These are phyloP conservation scores for Stereum hirsutum DNA, from an alignment of 1,284 basidiomycete genomes.

Conservation along the genomic window DNA sequence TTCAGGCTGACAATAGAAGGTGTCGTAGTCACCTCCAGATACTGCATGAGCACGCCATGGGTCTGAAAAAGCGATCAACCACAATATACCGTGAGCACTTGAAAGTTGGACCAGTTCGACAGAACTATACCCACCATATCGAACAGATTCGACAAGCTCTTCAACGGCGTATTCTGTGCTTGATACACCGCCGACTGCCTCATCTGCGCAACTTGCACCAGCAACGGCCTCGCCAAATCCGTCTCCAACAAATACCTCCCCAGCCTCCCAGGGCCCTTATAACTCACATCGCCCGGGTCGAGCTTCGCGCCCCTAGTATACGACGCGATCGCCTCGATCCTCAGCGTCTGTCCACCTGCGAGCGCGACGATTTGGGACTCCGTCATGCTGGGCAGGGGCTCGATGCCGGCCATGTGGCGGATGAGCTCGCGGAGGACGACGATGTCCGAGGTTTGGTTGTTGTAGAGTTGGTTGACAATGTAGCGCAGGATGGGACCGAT, in stretches of 20 bases:
- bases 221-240: slow-evolving; percentile 68
- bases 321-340: slow-evolving; percentile 79
- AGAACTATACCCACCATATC: slow-evolving; percentile 63
- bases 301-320: slow-evolving; percentile 59
- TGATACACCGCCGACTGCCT: slow-evolving; percentile 74
- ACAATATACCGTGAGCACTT: slow-evolving; percentile 11
- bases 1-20: slow-evolving; percentile 46
- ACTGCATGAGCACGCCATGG: slow-evolving; percentile 70
- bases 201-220: slow-evolving; percentile 85
- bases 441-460: slow-evolving; percentile 81
- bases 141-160: slow-evolving; percentile 78
- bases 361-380: slow-evolving; percentile 85
- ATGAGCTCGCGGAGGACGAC: slow-evolving; percentile 89
- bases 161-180: slow-evolving; percentile 66
- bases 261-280: slow-evolving; percentile 61
- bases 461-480: slow-evolving; percentile 84
- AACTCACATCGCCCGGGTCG: slow-evolving; percentile 49
- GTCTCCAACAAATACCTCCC: slow-evolving; percentile 66
- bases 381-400: slow-evolving; percentile 83
- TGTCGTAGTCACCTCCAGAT: slow-evolving; percentile 63
- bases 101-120: slow-evolving; percentile 12
- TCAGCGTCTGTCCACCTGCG: slow-evolving; percentile 82
- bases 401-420: slow-evolving; percentile 92
- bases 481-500: slow-evolving; percentile 83
- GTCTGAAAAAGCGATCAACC: slow-evolving; percentile 33